Evolutionary conservation across 139 green algal species (phyloP).

Genomic region (Auxenochlorella pyrenoidosa): DNA sequence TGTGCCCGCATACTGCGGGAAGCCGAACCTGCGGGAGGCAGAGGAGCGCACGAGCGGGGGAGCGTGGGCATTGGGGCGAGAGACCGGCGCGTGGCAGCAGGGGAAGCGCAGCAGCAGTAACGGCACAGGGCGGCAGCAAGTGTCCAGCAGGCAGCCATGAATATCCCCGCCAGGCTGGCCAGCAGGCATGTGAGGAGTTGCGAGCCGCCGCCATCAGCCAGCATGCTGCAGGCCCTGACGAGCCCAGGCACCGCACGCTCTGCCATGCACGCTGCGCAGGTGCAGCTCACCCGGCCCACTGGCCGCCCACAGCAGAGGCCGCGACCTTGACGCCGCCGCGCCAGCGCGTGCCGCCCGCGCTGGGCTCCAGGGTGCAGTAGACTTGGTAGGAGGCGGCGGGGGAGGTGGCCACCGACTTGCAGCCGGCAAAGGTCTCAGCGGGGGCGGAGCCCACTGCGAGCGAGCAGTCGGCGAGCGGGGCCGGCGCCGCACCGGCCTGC

Average conservation of each 20-base stretch:
- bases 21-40: neutral
- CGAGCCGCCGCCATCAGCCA: neutral
- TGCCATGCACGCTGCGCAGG: neutral
- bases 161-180: neutral
- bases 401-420: neutral
- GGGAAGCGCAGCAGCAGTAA: neutral
- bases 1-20: neutral
- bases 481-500: neutral
- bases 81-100: too few relatives aligned
- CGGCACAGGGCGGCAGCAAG: neutral
- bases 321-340: neutral
- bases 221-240: neutral
- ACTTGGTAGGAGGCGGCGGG: neutral
- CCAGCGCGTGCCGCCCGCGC: conserved; percentile 3
- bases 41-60: neutral
- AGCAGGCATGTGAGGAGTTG: neutral
- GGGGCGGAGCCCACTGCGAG: neutral
- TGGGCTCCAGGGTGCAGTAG: neutral
- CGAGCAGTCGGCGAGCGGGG: neutral
- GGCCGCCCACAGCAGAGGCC: neutral
- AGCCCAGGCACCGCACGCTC: too few relatives aligned
- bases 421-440: neutral
- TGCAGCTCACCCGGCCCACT: conserved; percentile 25
- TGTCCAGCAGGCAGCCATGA: neutral
- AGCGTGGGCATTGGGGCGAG: neutral